Evolutionary conservation across 2,329 filamentous ascomycete genomes (phyloP).

Genomic region (Hypocrella siamensis): DNA sequence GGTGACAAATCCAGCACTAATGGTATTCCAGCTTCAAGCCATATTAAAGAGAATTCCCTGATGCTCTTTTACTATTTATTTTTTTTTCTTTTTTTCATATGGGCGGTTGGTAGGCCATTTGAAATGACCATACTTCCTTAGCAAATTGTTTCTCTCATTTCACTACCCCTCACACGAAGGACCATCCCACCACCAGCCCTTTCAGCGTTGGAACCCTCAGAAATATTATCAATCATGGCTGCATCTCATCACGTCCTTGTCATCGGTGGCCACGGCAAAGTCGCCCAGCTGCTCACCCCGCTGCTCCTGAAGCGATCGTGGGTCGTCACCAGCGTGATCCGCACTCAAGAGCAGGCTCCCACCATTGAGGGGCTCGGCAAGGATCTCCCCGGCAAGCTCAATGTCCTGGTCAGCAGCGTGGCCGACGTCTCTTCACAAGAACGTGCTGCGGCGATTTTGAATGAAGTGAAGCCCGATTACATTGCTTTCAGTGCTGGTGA

Average conservation of each 20-base stretch:
- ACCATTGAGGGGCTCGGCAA: conserved; percentile 47
- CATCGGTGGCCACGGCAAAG: conserved; percentile 69
- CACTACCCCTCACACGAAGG: no score
- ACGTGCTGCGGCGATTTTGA: conserved; percentile 47
- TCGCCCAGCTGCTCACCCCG: conserved; percentile 60
- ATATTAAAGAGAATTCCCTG: no score
- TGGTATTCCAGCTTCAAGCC: no score
- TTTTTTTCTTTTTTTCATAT: no score
- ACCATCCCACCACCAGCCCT: no score
- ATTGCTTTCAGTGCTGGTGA: conserved; percentile 53
- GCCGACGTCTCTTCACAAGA: conserved; percentile 51
- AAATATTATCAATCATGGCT: conserved; percentile 13
- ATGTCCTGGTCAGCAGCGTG: conserved; percentile 54
- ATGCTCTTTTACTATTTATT: no score
- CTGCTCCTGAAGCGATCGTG: conserved; percentile 59
- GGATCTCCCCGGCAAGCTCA: conserved; percentile 45
- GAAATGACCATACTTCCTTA: no score
- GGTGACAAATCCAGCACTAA: no score
- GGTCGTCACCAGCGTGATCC: conserved; percentile 66
- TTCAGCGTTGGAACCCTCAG: no score
- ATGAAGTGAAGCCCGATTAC: conserved; percentile 45
- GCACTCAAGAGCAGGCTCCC: conserved; percentile 49
- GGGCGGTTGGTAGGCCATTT: no score
- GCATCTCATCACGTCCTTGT: conserved; percentile 43
- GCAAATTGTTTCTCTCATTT: no score